Evolutionary conservation across 1,284 basidiomycete species (phyloP).

Genomic region (Ustilago shanxiensis): DNA sequence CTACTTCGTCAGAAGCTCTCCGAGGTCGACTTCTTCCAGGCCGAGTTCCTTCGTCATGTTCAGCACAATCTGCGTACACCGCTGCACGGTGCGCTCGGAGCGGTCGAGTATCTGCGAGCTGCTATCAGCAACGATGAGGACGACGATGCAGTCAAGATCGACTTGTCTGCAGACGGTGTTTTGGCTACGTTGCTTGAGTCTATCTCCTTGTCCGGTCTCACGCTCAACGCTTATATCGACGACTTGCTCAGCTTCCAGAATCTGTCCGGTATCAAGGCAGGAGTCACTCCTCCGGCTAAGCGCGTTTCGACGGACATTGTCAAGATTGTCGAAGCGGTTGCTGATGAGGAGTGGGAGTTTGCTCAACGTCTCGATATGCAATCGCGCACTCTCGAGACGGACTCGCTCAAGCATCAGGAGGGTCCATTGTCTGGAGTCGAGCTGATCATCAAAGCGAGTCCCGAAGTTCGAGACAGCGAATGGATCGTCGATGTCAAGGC

Average conservation of each 20-base stretch:
- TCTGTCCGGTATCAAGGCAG: constrained; percentile 41
- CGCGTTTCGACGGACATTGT: constrained; percentile 31
- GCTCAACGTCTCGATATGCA: constrained; percentile 47
- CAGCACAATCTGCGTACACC: constrained; percentile 63
- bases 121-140: constrained; percentile 34
- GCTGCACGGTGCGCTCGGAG: constrained; percentile 59
- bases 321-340: constrained; percentile 52
- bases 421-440: constrained; percentile 31
- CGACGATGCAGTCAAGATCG: constrained; percentile 34
- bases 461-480: constrained; percentile 27
- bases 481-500: constrained; percentile 38
- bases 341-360: constrained; percentile 53
- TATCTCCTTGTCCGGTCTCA: constrained; percentile 53
- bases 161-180: constrained; percentile 46
- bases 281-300: constrained; percentile 6
- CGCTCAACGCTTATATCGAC: constrained; percentile 58
- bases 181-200: constrained; percentile 53
- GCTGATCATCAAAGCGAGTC: constrained; percentile 51
- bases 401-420: constrained; percentile 8
- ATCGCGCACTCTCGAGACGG: constrained; percentile 27
- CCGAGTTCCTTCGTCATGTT: constrained; percentile 53
- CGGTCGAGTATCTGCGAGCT: constrained; percentile 55
- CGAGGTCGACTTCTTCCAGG: constrained; percentile 54
- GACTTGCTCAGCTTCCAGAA: constrained; percentile 61
- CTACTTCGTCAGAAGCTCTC: constrained; percentile 52